Base-by-base conservation (phyloP, 2,329 filamentous ascomycete species). In the Ploettnerulaceae sp. region DNA sequence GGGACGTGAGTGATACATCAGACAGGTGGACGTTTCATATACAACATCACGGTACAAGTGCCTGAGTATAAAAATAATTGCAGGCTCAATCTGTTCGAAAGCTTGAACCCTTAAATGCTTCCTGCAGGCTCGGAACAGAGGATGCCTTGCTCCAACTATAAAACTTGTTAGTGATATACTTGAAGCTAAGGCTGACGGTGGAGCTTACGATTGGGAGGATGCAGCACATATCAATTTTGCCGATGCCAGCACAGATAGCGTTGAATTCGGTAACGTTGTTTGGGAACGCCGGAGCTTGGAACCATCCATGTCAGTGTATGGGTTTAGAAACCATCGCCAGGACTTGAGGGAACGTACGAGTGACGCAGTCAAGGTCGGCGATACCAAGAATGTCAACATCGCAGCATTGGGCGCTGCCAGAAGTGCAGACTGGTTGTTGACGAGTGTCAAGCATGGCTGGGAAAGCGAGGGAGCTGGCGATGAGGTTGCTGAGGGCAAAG, bases 361-460 rank as follows among this genome's bases (percentile, higher is more conserved):
- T 61, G 14, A 58, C 65, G 62, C 80, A 84, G 68, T 83, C 67
- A 18, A 81, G 67, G 61, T 77, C 67, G 3, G 72, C 76, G 48
- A 81, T 52, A 49, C 75, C 72, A 29, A 82, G 72, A 25, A 83
- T 71, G 54, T 82, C 75, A 18, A 77, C 79, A 11, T 78, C 74
- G 61, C 80, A 84, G 70, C 80, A 84, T 54, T 75, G 71, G 3
- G 74, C 58, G 24, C 56, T 67, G 54, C 59, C 61, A 56, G 72
- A 72, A 22, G 63, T 63, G 58, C 73, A 74, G 32, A 72, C 63
- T 7, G 57, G 40, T 45, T 60, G 53, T 58, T 67, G 66, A 37
- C 68, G 66, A 48, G 66, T 62, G 28, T 64, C 61, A n/a, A 60
- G 59, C 24, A 64, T 53, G 56, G 61, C 54, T 34, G 63, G 59